Conservation (phyloP, 2,329 filamentous ascomycete species). For the Trichoderma semiorbis region DNA sequence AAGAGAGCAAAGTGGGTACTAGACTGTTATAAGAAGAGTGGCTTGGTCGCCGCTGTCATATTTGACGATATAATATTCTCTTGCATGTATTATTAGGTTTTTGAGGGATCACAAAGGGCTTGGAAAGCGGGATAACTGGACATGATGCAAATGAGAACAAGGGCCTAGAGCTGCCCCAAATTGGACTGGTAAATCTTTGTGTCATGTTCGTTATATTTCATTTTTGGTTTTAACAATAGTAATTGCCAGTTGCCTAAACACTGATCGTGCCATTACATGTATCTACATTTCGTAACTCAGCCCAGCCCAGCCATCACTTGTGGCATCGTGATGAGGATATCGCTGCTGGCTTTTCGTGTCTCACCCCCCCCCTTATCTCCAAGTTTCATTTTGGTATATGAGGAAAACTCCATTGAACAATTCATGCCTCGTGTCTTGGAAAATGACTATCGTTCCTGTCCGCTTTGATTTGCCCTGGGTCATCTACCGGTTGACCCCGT, state of each 20-base stretch:
- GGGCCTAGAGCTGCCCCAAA: background rate
- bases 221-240: background rate
- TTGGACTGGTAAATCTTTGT: background rate
- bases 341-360: background rate
- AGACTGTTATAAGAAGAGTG: background rate
- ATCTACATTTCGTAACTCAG: constrained; percentile 3
- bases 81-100: background rate
- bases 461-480: background rate
- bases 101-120: background rate
- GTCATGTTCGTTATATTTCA: background rate
- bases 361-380: background rate
- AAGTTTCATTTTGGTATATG: background rate
- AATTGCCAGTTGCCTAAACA: background rate
- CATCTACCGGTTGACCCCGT: constrained; percentile 42
- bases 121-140: background rate
- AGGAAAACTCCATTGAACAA: background rate
- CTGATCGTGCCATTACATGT: background rate
- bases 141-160: background rate
- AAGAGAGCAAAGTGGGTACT: constrained; percentile 54
- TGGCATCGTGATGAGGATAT: constrained; percentile 3
- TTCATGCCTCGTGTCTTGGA: background rate
- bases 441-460: background rate
- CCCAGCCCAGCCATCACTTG: constrained; percentile 25
- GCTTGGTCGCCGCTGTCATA: background rate
- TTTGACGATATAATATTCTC: background rate